Evolutionary conservation across 139 green algal species (phyloP).

Genomic region (Micractinium sp.): DNA sequence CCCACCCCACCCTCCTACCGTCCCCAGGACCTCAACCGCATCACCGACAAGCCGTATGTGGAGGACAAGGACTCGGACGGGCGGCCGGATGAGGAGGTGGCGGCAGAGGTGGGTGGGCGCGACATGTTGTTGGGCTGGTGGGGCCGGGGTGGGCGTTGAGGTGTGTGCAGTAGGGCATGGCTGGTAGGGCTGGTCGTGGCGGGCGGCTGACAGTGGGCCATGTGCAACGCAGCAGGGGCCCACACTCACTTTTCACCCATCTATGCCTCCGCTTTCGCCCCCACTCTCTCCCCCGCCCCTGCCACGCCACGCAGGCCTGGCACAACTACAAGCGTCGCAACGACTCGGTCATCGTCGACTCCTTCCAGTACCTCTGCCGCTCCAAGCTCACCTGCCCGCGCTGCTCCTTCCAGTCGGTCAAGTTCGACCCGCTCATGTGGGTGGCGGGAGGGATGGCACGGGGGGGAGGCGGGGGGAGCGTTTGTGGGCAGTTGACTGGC

Average conservation of each 20-base stretch:
- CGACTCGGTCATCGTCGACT: constrained; percentile 91
- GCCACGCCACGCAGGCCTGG: constrained; percentile 58
- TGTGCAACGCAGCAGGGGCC: too few species aligned
- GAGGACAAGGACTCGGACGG: constrained; percentile 83
- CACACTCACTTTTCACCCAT: too few species aligned
- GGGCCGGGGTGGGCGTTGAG: background rate
- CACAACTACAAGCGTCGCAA: constrained; percentile 86
- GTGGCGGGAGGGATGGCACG: background rate
- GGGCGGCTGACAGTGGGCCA: too few species aligned
- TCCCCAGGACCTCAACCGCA: constrained; percentile 93
- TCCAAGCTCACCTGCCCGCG: constrained; percentile 29
- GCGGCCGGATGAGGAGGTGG: constrained; percentile 84
- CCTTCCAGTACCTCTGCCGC: constrained; percentile 76
- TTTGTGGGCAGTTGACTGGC: too few species aligned
- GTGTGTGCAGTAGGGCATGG: too few species aligned
- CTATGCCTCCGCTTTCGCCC: too few species aligned
- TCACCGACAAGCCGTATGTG: constrained; percentile 92
- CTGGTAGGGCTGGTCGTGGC: too few species aligned
- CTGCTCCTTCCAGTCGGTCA: constrained; percentile 79
- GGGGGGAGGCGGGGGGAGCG: too few species aligned
- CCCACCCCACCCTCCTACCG: background rate
- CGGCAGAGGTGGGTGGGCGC: constrained; percentile 52
- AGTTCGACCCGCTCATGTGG: constrained; percentile 96
- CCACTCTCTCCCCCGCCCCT: too few species aligned
- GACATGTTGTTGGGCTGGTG: too few species aligned